Evolutionary conservation across 495 filamentous ascomycete species (phyloP), one percentile per base, ranked within the genome.

Genomic region (Neurospora tetraspora): DNA sequence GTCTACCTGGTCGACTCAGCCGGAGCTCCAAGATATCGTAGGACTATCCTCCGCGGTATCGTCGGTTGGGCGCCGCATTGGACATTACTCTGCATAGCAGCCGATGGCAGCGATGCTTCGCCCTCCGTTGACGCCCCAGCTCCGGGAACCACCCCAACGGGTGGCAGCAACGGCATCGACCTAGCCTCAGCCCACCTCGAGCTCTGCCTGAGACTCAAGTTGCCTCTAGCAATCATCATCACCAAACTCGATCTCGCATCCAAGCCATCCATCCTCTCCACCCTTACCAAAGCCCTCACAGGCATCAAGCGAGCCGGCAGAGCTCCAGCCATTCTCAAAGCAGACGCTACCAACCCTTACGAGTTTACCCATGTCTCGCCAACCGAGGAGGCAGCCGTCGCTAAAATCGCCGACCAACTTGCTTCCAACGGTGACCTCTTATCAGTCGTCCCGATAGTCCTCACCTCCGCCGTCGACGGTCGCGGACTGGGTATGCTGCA

Each of bases 21-120:
- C 3, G 96, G 96, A 2, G 92, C 96, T 71, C 90, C 93, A 8
- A 88, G 93, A 42, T 98, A 94, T 81, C 86, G 94, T 47, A 89
- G 95, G 72, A 98, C 96, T 2, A 94, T 91, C 5, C 83, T 98
- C 39, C 86, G 94, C 70, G 93, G 94, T 0, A 83, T 98, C n/a
- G 85, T 99, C 68, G 94, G 95, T 70, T 99, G 96, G 94, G 93
- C 93, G 27, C 96, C 96, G 27, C 94, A 99, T 78, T 97, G 94
- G 89, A 94, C 93, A 8, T 78, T 96, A 61, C 87, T 97, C 12
- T 96, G 96, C 76, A 90, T 98, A 71, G 89, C 94, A 27, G 94
- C 93, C 31, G 93, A 95, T 77, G 90, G 91, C 74, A 88, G 90
- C 43, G 81, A 85, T 23, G 77, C 80, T 5, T 78, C 80, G 37